Base-by-base conservation (phyloP, 345 rosid species). In the Ceriops zippeliana region DNA sequence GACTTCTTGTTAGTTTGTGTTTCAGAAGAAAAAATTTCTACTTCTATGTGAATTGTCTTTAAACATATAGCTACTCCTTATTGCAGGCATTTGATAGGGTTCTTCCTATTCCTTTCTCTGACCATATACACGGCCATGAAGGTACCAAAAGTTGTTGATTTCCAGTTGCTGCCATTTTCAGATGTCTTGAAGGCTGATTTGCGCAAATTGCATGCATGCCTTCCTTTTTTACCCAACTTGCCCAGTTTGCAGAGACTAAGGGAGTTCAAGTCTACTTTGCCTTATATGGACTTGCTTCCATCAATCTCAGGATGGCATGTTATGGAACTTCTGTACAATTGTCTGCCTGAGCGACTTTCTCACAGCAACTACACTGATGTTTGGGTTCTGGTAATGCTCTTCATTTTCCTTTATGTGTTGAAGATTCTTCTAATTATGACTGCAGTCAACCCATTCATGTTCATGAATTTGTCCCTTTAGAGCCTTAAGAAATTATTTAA, bases 81-180 rank as follows among this genome's bases (percentile, higher is more conserved):
- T 35, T 81, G 88, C 89, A 93, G 98, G 85, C 98, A 93, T 83
- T 85, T 93, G 86, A 91, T 93, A 77, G 98, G 98, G 19, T 93
- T 93, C 82, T 93, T 93, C 83, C 65, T 93, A 70, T 93, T 93
- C 83, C 91, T 93, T 66, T 76, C 91, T 59, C 86, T 93, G 31
- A 89, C 98, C 17, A 85, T 91, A 75, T 93, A 88, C 75, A 89
- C 96, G 47, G 98, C 98, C 3, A 82, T 53, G 67, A 86, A 81
- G 86, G 84, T 89, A 70, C 98, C 96, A 0, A 74, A 82, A 49
- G 96, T 86, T 62, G 90, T 88, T 52, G 97, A 93, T 81, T 87
- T 93, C 75, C 90, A 91, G 34, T 81, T 89, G 34, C 73, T 93
- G 65, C 93, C 84, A 38, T 92, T 93, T 70, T 86, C 97, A 15